Evolutionary conservation across 2,329 filamentous ascomycete species (phyloP).

Genomic region (Chaetothyriales sp.): DNA sequence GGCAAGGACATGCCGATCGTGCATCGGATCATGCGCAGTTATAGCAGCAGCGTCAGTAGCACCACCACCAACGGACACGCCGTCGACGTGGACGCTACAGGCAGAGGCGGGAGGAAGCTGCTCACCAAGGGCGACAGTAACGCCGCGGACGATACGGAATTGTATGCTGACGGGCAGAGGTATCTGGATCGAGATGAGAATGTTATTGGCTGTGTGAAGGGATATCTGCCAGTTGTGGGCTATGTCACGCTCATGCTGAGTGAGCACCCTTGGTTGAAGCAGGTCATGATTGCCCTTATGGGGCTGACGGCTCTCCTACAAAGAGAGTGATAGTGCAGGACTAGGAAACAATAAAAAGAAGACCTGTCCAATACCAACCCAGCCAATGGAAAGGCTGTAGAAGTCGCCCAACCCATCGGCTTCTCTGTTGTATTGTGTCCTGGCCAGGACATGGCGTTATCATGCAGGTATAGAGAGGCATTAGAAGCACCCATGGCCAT

Average conservation of each 20-base stretch:
- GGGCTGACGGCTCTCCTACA: constrained; percentile 85
- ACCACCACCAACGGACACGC: too few relatives aligned
- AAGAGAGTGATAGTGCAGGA: constrained; percentile 48
- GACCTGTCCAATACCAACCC: too few relatives aligned
- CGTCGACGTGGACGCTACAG: not conserved
- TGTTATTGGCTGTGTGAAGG: constrained; percentile 83
- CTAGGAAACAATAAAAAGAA: too few relatives aligned
- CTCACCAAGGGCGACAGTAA: constrained; percentile 99
- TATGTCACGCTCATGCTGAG: constrained; percentile 93
- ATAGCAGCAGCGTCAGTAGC: too few relatives aligned
- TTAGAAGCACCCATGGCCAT: too few relatives aligned
- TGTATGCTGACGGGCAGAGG: constrained; percentile 73
- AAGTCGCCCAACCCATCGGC: too few relatives aligned
- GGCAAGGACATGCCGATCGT: constrained; percentile 97
- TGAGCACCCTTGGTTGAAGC: constrained; percentile 95
- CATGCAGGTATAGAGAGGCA: too few relatives aligned
- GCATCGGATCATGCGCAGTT: constrained; percentile 68
- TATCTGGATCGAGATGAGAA: constrained; percentile 68
- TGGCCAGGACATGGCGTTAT: too few relatives aligned
- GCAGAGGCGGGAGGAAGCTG: constrained; percentile 36
- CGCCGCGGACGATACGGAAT: constrained; percentile 76
- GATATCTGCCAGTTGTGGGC: constrained; percentile 84
- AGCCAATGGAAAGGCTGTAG: too few relatives aligned
- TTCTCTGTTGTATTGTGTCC: too few relatives aligned
- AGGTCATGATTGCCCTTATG: constrained; percentile 87